Conservation (phyloP, 2,329 filamentous ascomycete genomes). For the Sporothrix phasma region DNA sequence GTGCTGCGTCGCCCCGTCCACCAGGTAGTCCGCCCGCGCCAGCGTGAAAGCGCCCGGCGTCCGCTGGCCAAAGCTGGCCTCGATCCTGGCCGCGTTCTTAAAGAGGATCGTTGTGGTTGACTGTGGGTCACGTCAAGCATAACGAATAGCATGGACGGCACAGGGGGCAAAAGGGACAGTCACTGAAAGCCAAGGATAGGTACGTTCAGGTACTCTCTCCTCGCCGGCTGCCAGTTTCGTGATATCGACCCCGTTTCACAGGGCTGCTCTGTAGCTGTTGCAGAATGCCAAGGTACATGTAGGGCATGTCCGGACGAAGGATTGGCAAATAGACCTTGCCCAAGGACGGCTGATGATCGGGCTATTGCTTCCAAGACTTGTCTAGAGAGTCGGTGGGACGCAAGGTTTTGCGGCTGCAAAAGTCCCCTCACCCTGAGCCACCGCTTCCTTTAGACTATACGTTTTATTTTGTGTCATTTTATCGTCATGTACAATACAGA, state of each 20-base stretch:
- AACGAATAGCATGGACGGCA: background rate
- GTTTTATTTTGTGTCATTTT: background rate
- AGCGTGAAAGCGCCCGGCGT: conserved; percentile 51
- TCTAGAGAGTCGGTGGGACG: background rate
- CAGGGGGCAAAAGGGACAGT: background rate
- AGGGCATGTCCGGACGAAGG: background rate
- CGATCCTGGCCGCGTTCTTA: conserved; percentile 47
- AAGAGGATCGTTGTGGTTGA: background rate
- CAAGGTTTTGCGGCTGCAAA: background rate
- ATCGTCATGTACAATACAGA: no score
- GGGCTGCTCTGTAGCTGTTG: background rate
- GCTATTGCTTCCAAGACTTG: background rate
- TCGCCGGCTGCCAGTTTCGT: background rate
- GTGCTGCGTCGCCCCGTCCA: conserved; percentile 47
- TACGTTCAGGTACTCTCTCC: background rate
- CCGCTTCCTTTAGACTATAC: background rate
- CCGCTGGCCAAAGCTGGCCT: conserved; percentile 52
- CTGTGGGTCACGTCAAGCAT: no score
- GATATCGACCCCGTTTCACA: background rate
- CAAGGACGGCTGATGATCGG: background rate
- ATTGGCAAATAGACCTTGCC: no score
- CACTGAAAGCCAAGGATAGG: background rate
- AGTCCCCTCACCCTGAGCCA: background rate
- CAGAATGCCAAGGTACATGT: background rate
- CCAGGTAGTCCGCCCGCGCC: conserved; percentile 45